Evolutionary conservation across 495 filamentous ascomycete genomes (phyloP).

Genomic region (Alectoria sarmentosa): DNA sequence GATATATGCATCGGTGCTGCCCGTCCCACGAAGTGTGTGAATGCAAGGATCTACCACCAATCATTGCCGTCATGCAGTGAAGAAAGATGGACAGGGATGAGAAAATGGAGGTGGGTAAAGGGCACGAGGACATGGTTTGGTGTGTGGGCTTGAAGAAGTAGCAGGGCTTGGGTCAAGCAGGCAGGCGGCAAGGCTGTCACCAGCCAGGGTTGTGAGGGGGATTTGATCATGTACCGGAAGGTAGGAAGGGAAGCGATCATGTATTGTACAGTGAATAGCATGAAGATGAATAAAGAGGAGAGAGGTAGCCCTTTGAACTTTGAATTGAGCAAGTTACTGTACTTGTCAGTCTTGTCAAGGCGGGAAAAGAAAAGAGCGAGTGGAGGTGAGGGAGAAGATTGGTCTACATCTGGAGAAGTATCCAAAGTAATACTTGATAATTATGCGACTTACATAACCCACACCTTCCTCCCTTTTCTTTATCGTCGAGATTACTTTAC

Average conservation of each 20-base stretch:
- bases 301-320: no score
- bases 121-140: not conserved
- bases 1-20: not conserved
- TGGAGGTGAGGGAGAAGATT: not conserved
- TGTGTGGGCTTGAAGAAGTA: not conserved
- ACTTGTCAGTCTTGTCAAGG: no score
- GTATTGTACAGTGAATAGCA: not conserved
- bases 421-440: no score
- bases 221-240: not conserved
- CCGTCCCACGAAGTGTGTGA: not conserved
- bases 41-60: not conserved
- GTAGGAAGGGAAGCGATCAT: not conserved
- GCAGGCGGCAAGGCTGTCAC: not conserved
- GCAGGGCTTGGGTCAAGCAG: not conserved
- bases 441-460: not conserved
- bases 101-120: not conserved
- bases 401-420: no score
- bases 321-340: no score
- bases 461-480: no score
- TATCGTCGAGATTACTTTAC: not conserved
- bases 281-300: no score
- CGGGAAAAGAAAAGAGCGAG: not conserved
- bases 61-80: no score
- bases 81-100: no score
- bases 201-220: not conserved